These are phyloP conservation scores for Heliophila coronopifolia DNA, from an alignment of 441 rosid species.

Conservation along the genomic window DNA sequence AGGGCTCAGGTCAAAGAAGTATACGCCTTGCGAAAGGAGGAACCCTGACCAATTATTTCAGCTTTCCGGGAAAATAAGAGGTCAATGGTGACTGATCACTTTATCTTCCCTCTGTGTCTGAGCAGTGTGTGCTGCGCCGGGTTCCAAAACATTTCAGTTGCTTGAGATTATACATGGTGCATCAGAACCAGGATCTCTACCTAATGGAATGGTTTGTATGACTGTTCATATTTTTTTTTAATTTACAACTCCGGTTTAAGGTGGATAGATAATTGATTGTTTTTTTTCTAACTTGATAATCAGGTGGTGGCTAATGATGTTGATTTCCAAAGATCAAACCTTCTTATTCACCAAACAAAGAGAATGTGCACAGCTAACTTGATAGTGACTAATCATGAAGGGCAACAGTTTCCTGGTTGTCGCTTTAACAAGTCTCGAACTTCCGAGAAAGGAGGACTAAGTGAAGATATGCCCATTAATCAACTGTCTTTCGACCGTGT, in stretches of 20 bases:
- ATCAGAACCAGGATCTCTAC: conserved; percentile 53
- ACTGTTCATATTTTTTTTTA: conserved; percentile 13
- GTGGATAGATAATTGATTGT: conserved; percentile 10
- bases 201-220: conserved; percentile 33
- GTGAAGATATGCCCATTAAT: conserved; percentile 27
- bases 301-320: conserved; percentile 93
- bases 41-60: too few relatives aligned
- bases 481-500: conserved; percentile 88
- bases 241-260: too few relatives aligned
- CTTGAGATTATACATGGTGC: conserved; percentile 77
- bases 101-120: background rate
- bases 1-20: too few relatives aligned
- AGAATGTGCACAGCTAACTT: conserved; percentile 95
- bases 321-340: conserved; percentile 90
- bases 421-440: too few relatives aligned
- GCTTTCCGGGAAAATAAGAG: too few relatives aligned
- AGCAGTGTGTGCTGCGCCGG: conserved; percentile 98
- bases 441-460: too few relatives aligned
- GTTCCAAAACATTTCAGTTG: conserved; percentile 92
- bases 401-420: conserved; percentile 90
- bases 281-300: conserved; percentile 9
- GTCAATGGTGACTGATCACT: too few relatives aligned
- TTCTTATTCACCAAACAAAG: conserved; percentile 95
- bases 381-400: conserved; percentile 92
- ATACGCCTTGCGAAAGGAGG: too few relatives aligned